Percentiles rank a stretch among this genome's conserved stretches.
Evolutionary conservation across 116 monocot genomes (phyloP).

Genomic region (Cymodocea nodosa): DNA sequence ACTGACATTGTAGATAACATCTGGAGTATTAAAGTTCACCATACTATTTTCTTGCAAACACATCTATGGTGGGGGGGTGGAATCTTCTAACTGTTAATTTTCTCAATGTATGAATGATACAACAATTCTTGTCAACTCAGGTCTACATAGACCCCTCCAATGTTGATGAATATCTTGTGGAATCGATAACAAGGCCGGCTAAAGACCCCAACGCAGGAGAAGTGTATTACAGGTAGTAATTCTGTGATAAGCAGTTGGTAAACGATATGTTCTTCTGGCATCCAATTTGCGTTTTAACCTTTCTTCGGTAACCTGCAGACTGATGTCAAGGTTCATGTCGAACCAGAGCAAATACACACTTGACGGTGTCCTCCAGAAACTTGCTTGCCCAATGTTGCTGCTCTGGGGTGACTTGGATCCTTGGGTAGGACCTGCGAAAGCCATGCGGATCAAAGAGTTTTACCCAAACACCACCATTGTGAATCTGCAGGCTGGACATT

Average conservation of each 20-base stretch:
- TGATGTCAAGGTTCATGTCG: constrained; percentile 80
- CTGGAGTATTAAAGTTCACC: no score
- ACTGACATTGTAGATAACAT: no score
- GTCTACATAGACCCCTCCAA: constrained; percentile 78
- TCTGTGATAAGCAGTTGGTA: not conserved
- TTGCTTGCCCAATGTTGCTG: constrained; percentile 62
- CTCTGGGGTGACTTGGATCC: constrained; percentile 96
- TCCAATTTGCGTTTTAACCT: no score
- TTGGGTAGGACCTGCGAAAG: constrained; percentile 88
- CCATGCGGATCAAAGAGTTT: constrained; percentile 62
- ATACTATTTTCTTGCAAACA: no score
- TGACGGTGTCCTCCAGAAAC: constrained; percentile 48
- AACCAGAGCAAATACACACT: constrained; percentile 82
- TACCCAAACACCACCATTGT: constrained; percentile 76
- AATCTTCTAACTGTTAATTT: not conserved
- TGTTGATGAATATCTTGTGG: constrained; percentile 87
- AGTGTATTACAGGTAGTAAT: constrained; percentile 71
- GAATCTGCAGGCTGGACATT: constrained; percentile 86
- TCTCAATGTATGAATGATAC: not conserved
- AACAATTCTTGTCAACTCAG: constrained; percentile 17
- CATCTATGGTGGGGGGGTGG: no score
- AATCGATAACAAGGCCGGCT: constrained; percentile 70
- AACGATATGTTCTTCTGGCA: not conserved
- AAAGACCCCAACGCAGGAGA: constrained; percentile 89
- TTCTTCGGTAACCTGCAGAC: constrained; percentile 18